phyloP scores from a whole-genome alignment of 1,284 basidiomycete genomes.

The Mixia osmundae region DNA sequence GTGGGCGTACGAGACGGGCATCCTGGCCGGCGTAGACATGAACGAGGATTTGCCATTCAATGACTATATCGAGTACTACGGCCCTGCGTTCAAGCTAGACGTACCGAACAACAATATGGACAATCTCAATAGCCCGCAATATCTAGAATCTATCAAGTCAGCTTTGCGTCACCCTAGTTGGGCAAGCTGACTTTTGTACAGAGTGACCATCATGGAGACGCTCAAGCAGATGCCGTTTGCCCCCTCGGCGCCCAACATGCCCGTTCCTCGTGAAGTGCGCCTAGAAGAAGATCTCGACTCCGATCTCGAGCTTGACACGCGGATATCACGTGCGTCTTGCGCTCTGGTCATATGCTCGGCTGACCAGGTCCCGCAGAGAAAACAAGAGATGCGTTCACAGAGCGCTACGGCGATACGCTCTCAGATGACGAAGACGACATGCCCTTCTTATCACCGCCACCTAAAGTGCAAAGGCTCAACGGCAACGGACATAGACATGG shows the following conservation, averaged over 20 bases:
- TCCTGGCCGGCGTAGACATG: constrained; percentile 69
- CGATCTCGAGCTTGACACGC: constrained; percentile 7
- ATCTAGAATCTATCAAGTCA: constrained; percentile 55
- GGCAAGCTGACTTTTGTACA: constrained; percentile 17
- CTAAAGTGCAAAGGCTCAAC: too few relatives aligned
- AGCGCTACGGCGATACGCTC: constrained; percentile 7
- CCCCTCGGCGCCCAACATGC: constrained; percentile 69
- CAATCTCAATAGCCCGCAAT: constrained; percentile 66
- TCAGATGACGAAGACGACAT: constrained; percentile 8
- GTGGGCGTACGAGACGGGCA: constrained; percentile 94
- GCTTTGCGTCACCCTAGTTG: constrained; percentile 4
- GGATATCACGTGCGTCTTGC: constrained; percentile 4
- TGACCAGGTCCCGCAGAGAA: constrained; percentile 3
- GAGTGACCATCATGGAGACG: constrained; percentile 48
- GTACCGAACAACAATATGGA: constrained; percentile 84
- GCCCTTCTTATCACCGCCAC: too few relatives aligned
- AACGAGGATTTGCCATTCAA: constrained; percentile 65
- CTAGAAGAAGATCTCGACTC: constrained; percentile 8
- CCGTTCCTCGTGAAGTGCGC: constrained; percentile 29
- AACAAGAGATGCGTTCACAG: constrained; percentile 5
- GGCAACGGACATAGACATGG: too few relatives aligned
- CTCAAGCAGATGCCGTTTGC: constrained; percentile 52
- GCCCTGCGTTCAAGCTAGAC: constrained; percentile 79
- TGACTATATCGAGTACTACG: constrained; percentile 95
- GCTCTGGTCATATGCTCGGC: background rate